Conservation (phyloP, 31 red algal species). For the Bonnemaisonia californica region DNA sequence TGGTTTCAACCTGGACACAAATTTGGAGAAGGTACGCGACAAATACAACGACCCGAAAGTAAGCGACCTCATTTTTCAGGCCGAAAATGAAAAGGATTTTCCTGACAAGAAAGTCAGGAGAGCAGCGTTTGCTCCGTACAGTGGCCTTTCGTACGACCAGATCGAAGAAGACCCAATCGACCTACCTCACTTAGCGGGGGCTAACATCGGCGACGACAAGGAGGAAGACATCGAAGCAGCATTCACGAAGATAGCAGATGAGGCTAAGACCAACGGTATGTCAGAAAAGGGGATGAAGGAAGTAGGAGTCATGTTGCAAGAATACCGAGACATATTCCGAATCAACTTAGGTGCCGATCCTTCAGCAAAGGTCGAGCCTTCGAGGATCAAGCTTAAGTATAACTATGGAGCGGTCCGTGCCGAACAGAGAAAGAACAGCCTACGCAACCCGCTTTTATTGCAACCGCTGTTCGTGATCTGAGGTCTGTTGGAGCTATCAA, state of each 20-base stretch:
- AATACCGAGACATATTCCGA: slow-evolving; percentile 11
- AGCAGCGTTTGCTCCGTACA: background rate
- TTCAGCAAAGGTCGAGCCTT: slow-evolving; percentile 17
- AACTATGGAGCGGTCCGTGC: too few species aligned
- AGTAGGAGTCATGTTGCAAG: slow-evolving; percentile 4
- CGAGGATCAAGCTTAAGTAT: slow-evolving; percentile 7
- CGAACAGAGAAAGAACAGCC: too few species aligned
- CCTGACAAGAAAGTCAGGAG: background rate
- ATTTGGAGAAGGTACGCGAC: slow-evolving; percentile 27
- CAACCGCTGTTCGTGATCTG: too few species aligned
- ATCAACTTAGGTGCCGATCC: slow-evolving; percentile 33
- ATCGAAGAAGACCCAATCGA: slow-evolving; percentile 10
- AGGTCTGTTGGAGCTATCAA: too few species aligned
- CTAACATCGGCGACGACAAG: slow-evolving; percentile 7
- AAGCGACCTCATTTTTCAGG: background rate
- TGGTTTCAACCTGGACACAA: slow-evolving; percentile 40
- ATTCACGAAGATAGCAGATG: background rate
- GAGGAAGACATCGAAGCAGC: background rate
- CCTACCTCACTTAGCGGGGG: slow-evolving; percentile 4
- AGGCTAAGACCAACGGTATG: slow-evolving; percentile 22
- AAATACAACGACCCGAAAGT: slow-evolving; percentile 18
- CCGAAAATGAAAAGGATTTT: background rate
- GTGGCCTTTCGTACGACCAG: slow-evolving; percentile 14
- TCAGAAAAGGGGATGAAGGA: background rate
- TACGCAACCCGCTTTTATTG: too few species aligned